A percentile compares a stretch with the other conserved stretches of the same genome.
Conservation (phyloP, 2,329 filamentous ascomycete genomes). For the Dendryphion nanum region DNA sequence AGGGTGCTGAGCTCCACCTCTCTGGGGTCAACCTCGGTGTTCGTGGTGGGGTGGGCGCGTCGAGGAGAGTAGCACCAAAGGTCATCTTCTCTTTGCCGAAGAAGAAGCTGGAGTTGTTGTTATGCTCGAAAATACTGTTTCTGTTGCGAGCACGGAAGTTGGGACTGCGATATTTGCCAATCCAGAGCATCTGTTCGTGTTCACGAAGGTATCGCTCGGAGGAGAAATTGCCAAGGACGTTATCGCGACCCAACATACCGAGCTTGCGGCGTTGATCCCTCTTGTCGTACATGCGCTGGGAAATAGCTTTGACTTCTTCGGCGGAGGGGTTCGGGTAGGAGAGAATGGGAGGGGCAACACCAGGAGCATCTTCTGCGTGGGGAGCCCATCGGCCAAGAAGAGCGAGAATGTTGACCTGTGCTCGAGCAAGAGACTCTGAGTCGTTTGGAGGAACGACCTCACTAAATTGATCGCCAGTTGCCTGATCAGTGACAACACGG, state of each 20-base stretch:
- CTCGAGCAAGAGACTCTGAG: conserved; percentile 54
- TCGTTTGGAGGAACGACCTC: conserved; percentile 62
- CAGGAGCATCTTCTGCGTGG: conserved; percentile 50
- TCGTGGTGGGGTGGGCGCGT: neutral
- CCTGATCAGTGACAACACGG: conserved; percentile 50
- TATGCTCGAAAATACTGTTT: neutral
- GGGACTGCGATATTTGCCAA: conserved; percentile 9
- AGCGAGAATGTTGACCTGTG: conserved; percentile 59
- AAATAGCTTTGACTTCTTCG: conserved; percentile 50
- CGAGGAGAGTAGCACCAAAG: neutral
- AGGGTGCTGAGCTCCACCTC: neutral
- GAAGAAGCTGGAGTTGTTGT: neutral
- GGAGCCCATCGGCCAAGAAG: conserved; percentile 57
- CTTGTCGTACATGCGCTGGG: conserved; percentile 56
- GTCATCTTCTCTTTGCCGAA: neutral
- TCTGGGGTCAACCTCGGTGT: conserved; percentile 1
- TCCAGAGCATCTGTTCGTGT: conserved; percentile 48
- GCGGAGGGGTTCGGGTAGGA: conserved; percentile 43
- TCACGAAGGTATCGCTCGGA: conserved; percentile 57
- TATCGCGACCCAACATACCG: conserved; percentile 54
- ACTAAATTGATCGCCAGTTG: conserved; percentile 46
- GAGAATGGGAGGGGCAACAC: conserved; percentile 35
- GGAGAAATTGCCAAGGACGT: conserved; percentile 56
- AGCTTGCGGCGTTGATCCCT: conserved; percentile 51
- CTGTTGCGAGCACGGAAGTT: conserved; percentile 1